phyloP scores from a whole-genome alignment of 441 rosid genomes.

The Erysimum cheiri region DNA sequence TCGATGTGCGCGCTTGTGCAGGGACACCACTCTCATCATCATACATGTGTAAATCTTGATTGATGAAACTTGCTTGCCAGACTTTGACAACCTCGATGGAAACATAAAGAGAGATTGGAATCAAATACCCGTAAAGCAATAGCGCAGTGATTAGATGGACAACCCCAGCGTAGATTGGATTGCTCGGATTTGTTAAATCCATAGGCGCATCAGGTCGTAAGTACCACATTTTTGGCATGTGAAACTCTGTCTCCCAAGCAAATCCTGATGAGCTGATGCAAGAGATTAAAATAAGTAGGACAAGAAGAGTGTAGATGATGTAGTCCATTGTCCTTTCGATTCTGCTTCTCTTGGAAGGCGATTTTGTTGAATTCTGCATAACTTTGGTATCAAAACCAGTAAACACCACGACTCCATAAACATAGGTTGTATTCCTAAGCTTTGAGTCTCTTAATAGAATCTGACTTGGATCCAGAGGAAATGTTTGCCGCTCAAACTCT shows the following conservation, averaged over 20 bases:
- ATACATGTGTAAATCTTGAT: slow-evolving; percentile 83
- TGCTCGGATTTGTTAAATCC: slow-evolving; percentile 56
- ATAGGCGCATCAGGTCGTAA: slow-evolving; percentile 58
- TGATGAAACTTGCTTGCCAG: slow-evolving; percentile 87
- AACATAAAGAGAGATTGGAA: slow-evolving; percentile 95
- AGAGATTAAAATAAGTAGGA: slow-evolving; percentile 70
- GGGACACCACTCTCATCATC: slow-evolving; percentile 85
- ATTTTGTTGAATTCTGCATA: slow-evolving; percentile 90
- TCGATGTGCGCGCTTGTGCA: slow-evolving; percentile 91
- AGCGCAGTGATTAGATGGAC: slow-evolving; percentile 90
- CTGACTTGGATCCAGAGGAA: slow-evolving; percentile 86
- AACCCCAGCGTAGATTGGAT: slow-evolving; percentile 72
- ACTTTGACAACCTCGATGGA: slow-evolving; percentile 97
- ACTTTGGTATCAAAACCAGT: slow-evolving; percentile 97
- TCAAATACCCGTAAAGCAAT: slow-evolving; percentile 90
- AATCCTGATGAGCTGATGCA: slow-evolving; percentile 85
- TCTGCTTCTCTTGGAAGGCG: slow-evolving; percentile 93
- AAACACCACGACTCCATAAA: slow-evolving; percentile 86
- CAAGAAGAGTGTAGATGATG: slow-evolving; percentile 80
- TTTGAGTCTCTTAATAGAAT: slow-evolving; percentile 98
- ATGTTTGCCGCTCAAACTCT: slow-evolving; percentile 65
- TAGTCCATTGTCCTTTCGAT: slow-evolving; percentile 93
- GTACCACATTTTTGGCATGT: slow-evolving; percentile 89
- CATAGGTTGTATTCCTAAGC: slow-evolving; percentile 83
- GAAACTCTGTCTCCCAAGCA: slow-evolving; percentile 73